phyloP scores from a whole-genome alignment of 257 asterid genomes.

The Schizonepeta tenuifolia region DNA sequence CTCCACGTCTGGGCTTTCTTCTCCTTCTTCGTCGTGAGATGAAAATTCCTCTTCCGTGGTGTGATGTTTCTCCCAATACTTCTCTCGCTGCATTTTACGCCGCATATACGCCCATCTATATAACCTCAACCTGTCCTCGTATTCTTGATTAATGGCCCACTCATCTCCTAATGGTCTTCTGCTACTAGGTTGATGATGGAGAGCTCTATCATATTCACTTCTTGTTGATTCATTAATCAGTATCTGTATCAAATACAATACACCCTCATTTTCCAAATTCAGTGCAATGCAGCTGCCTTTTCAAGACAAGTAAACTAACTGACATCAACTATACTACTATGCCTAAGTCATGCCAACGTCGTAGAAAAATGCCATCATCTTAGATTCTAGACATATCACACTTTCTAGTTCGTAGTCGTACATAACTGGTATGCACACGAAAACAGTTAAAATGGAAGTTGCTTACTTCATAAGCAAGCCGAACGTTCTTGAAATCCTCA shows the following conservation, averaged over 20 bases:
- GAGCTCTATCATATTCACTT: constrained; percentile 62
- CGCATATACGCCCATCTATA: constrained; percentile 70
- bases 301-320: constrained; percentile 1
- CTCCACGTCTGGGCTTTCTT: constrained; percentile 44
- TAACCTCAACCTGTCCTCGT: constrained; percentile 54
- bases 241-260: constrained; percentile 45
- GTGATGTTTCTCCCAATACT: constrained; percentile 47
- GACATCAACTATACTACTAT: constrained; percentile 1
- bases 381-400: background rate
- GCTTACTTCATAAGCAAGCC: constrained; percentile 83
- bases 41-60: constrained; percentile 43
- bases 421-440: constrained; percentile 7
- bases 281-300: background rate
- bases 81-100: constrained; percentile 61
- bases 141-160: constrained; percentile 51
- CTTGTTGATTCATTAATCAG: constrained; percentile 67
- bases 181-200: constrained; percentile 46
- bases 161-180: constrained; percentile 45
- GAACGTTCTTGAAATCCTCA: constrained; percentile 75
- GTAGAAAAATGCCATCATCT: background rate
- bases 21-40: constrained; percentile 45
- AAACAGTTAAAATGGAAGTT: constrained; percentile 15
- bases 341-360: constrained; percentile 13
- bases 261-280: constrained; percentile 3
- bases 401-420: constrained; percentile 6